These are phyloP conservation scores for Geoglossum glabrum DNA, from an alignment of 495 filamentous ascomycete species.

Conservation along the genomic window DNA sequence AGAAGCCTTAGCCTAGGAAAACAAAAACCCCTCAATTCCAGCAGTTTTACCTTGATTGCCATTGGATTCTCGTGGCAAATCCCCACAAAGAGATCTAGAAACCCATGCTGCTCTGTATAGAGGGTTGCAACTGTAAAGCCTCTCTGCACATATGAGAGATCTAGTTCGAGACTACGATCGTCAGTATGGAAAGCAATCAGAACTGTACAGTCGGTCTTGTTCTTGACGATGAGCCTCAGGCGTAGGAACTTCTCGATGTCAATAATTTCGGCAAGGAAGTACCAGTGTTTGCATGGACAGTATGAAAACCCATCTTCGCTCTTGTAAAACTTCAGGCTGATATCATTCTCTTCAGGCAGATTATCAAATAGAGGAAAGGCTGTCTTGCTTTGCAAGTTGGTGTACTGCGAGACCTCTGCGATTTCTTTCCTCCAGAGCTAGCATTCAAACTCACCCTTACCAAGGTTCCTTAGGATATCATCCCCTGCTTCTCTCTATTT, in stretches of 20 bases:
- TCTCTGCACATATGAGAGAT: constrained; percentile 11
- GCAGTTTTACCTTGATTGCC: background rate
- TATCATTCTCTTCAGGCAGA: constrained; percentile 11
- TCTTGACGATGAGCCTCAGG: constrained; percentile 13
- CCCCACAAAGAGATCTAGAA: constrained; percentile 8
- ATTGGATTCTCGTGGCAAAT: background rate
- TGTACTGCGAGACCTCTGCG: no score
- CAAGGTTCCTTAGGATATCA: no score
- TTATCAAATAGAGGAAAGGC: constrained; percentile 15
- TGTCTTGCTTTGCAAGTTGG: constrained; percentile 11
- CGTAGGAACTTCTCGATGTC: constrained; percentile 10
- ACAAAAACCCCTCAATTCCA: no score
- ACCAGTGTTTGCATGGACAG: constrained; percentile 15
- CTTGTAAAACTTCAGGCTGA: constrained; percentile 10
- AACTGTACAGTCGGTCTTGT: constrained; percentile 11
- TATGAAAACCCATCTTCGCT: constrained; percentile 3
- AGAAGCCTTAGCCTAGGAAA: no score
- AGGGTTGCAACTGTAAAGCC: constrained; percentile 18
- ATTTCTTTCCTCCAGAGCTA: no score
- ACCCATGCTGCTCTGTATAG: constrained; percentile 14
- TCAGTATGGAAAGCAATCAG: constrained; percentile 17
- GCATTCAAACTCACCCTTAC: no score
- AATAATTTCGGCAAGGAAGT: constrained; percentile 18
- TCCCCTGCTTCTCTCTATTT: no score
- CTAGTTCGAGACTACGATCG: constrained; percentile 12